Evolutionary conservation across 208 protist genomes (phyloP).

Genomic region (Herpetomonas tarakana): DNA sequence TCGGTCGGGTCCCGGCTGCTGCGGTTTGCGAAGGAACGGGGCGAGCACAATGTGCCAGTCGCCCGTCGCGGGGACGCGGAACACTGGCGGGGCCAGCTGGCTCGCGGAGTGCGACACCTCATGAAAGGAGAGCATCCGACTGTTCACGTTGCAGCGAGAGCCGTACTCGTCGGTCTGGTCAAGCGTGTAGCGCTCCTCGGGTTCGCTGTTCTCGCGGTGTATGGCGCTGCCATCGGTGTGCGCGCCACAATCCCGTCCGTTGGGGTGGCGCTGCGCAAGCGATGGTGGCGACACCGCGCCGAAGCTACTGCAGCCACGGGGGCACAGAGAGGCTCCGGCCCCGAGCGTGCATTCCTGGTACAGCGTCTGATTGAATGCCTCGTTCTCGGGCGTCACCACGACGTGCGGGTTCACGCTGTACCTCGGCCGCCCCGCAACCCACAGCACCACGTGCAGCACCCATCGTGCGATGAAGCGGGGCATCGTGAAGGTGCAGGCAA

Average conservation of each 20-base stretch:
- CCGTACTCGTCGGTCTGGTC: background rate
- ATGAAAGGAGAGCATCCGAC: background rate
- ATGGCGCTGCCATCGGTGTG: background rate
- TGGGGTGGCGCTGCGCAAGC: slow-evolving; percentile 3
- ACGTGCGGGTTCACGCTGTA: slow-evolving; percentile 45
- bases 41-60: background rate
- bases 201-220: background rate
- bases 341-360: background rate
- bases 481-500: slow-evolving; percentile 33
- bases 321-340: no score
- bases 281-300: background rate
- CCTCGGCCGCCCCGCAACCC: slow-evolving; percentile 17
- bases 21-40: background rate
- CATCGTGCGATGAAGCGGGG: slow-evolving; percentile 30
- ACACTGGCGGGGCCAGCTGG: no score
- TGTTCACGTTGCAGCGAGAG: background rate
- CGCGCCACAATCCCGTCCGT: no score
- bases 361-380: slow-evolving; percentile 22
- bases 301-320: no score
- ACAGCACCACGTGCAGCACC: slow-evolving; percentile 26
- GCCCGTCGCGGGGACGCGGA: background rate
- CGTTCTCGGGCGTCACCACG: slow-evolving; percentile 22
- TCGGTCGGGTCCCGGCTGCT: background rate
- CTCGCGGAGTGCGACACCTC: no score
- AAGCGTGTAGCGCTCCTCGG: background rate